These are phyloP conservation scores for Peltaster fructicola DNA, from an alignment of 2,329 filamentous ascomycete species.

Conservation along the genomic window DNA sequence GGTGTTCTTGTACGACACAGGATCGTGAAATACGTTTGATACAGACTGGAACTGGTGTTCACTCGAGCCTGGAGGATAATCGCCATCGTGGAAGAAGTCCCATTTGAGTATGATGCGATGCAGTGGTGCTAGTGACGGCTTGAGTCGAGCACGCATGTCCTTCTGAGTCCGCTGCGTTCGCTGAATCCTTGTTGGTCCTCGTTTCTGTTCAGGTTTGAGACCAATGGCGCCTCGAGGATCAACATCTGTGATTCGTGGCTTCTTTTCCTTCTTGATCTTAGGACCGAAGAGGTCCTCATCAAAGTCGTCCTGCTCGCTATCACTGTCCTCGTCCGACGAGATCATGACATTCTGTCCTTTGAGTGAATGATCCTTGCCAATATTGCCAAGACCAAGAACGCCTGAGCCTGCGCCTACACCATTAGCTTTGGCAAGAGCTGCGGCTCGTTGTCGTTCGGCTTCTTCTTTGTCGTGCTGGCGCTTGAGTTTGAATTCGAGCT, in stretches of 20 bases:
- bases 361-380: constrained; percentile 61
- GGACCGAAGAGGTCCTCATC: constrained; percentile 52
- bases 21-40: constrained; percentile 57
- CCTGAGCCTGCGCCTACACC: constrained; percentile 66
- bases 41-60: constrained; percentile 58
- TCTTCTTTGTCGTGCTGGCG: constrained; percentile 60
- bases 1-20: constrained; percentile 65
- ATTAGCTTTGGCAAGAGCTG: constrained; percentile 11
- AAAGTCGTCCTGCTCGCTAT: constrained; percentile 27
- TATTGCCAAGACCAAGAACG: constrained; percentile 50
- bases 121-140: constrained; percentile 69
- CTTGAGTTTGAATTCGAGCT: constrained; percentile 61
- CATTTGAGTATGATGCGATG: constrained; percentile 79
- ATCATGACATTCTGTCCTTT: constrained; percentile 82
- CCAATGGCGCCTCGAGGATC: constrained; percentile 16
- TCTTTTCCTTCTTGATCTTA: constrained; percentile 26
- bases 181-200: constrained; percentile 66
- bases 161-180: constrained; percentile 68
- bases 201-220: constrained; percentile 30
- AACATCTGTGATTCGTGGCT: constrained; percentile 10
- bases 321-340: constrained; percentile 47
- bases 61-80: constrained; percentile 59
- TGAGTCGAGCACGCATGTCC: constrained; percentile 83
- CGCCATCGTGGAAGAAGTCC: constrained; percentile 85
- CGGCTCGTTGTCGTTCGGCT: constrained; percentile 32